These are phyloP conservation scores for Cicer bijugum DNA, from an alignment of 306 rosid genomes.

Conservation along the genomic window DNA sequence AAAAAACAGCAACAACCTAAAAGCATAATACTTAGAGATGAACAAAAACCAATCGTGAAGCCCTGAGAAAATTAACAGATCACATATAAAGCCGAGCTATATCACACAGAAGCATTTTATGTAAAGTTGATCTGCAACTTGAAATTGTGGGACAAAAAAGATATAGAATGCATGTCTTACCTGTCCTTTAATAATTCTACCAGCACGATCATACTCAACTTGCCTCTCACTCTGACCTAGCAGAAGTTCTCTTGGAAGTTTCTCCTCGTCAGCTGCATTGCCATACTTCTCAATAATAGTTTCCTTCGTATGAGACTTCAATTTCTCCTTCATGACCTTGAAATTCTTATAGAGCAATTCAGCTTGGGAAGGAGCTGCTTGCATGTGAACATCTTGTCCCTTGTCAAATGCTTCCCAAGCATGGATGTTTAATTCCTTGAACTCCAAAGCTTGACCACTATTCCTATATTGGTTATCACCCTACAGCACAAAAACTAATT, in stretches of 20 bases:
- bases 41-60: conserved; percentile 14
- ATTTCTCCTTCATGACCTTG: conserved; percentile 55
- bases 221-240: conserved; percentile 66
- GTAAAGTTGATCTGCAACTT: conserved; percentile 8
- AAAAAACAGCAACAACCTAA: neutral
- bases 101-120: neutral
- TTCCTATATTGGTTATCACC: conserved; percentile 59
- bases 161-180: conserved; percentile 40
- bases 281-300: conserved; percentile 45
- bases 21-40: neutral
- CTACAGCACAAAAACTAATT: conserved; percentile 9
- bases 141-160: neutral
- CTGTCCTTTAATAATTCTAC: conserved; percentile 54
- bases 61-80: neutral
- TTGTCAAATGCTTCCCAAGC: conserved; percentile 44
- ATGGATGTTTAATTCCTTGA: conserved; percentile 42
- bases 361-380: conserved; percentile 68
- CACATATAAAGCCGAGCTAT: neutral
- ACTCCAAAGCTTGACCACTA: conserved; percentile 46
- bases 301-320: conserved; percentile 61
- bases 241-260: conserved; percentile 61
- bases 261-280: conserved; percentile 35
- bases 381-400: conserved; percentile 70
- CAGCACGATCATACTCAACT: conserved; percentile 63
- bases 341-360: conserved; percentile 54